phyloP scores from a whole-genome alignment of 2,329 filamentous ascomycete species.

The Tympanopsis confertula region DNA sequence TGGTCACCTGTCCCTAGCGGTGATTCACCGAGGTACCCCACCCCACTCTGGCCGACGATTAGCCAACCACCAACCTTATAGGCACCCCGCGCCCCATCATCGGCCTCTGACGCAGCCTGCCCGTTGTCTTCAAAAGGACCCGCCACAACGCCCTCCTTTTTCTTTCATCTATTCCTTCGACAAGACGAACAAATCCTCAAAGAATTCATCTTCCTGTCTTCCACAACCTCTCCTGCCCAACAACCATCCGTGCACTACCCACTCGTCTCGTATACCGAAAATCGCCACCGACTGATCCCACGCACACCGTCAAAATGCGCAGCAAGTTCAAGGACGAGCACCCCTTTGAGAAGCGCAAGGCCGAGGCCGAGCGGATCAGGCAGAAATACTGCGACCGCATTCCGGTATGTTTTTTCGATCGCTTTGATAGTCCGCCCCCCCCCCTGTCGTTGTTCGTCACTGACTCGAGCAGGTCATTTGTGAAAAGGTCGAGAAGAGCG shows the following conservation, averaged over 20 bases:
- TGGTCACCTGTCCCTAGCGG: no score
- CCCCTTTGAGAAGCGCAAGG: constrained; percentile 99
- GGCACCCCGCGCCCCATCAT: no score
- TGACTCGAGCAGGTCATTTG: constrained; percentile 69
- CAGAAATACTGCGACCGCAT: constrained; percentile 99
- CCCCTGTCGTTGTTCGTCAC: neutral
- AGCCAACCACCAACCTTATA: no score
- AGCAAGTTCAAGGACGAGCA: constrained; percentile 99
- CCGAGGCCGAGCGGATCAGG: constrained; percentile 96
- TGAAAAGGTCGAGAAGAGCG: constrained; percentile 98
- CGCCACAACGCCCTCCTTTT: no score
- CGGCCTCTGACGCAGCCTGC: constrained; percentile 1
- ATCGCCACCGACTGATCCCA: neutral
- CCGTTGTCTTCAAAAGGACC: constrained; percentile 9
- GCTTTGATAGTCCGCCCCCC: neutral
- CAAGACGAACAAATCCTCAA: constrained; percentile 10
- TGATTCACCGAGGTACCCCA: no score
- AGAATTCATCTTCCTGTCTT: no score
- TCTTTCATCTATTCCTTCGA: constrained; percentile 6
- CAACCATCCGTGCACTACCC: no score
- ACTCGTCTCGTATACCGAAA: neutral
- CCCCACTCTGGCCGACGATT: no score
- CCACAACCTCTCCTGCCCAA: no score
- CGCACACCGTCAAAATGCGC: constrained; percentile 60
- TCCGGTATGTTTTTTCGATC: constrained; percentile 61